Evolutionary conservation across 1,284 basidiomycete genomes (phyloP).

Genomic region (Mycosarcoma mackinlayi): DNA sequence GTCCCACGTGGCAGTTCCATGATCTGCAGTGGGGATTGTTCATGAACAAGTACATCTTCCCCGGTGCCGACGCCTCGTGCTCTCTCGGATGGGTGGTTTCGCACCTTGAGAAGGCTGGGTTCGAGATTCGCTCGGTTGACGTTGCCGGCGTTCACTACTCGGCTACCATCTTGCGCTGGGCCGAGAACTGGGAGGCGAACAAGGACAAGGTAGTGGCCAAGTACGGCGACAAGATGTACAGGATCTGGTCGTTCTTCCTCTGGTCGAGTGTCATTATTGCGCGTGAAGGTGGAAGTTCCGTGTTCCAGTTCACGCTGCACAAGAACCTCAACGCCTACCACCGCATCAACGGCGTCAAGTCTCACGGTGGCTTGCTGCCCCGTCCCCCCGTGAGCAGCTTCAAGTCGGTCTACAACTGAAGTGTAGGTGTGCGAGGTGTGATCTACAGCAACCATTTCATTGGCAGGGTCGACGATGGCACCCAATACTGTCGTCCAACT

Average conservation of each 20-base stretch:
- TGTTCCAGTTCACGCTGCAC: slow-evolving; percentile 81
- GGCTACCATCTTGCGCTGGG: slow-evolving; percentile 80
- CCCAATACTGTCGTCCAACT: too few relatives aligned
- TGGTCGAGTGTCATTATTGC: slow-evolving; percentile 62
- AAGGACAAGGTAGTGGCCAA: slow-evolving; percentile 86
- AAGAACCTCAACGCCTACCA: slow-evolving; percentile 87
- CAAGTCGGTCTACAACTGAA: slow-evolving; percentile 58
- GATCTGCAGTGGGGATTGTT: slow-evolving; percentile 87
- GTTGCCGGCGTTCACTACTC: slow-evolving; percentile 84
- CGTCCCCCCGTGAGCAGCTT: slow-evolving; percentile 56
- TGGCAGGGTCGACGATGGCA: background rate
- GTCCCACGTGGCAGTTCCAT: slow-evolving; percentile 95
- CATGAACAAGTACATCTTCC: slow-evolving; percentile 77
- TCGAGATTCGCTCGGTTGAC: slow-evolving; percentile 95
- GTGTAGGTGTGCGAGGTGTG: background rate
- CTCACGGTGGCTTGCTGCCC: slow-evolving; percentile 62
- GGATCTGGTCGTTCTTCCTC: slow-evolving; percentile 68
- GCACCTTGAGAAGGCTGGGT: slow-evolving; percentile 84
- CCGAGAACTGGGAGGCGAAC: slow-evolving; percentile 69
- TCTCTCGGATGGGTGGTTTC: slow-evolving; percentile 94
- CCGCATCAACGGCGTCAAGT: slow-evolving; percentile 72
- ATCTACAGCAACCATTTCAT: too few relatives aligned
- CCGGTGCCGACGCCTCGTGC: slow-evolving; percentile 86
- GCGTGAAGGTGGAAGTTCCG: slow-evolving; percentile 66
- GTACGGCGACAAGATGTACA: slow-evolving; percentile 81